Evolutionary conservation across 2,329 filamentous ascomycete genomes (phyloP), one percentile per base, ranked within the genome.

Genomic region (Calonectria henricotiae): DNA sequence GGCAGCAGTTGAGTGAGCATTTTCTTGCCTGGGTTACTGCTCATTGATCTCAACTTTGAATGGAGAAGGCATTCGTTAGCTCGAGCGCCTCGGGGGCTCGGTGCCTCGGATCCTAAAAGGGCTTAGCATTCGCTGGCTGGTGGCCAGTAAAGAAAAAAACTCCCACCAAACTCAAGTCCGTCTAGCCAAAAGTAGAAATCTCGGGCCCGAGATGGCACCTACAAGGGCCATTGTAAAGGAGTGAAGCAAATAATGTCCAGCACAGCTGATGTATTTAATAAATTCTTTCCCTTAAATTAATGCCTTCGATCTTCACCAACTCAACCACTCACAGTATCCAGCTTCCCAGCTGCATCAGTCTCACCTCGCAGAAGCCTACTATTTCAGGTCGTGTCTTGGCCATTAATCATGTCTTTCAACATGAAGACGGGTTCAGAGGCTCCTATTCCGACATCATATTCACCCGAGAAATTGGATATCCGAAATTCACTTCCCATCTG

Each of bases 101-200:
- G 51, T 32, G 32, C 32, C 35, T 58, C 35, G 51, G 51, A 11
- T 25, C 20, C 35, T 4, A 39, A 35, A 58, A 15, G 1, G 20
- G 51, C 25, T 8, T 58, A 58, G 51, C 51, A 32, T 20, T 3
- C 5, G n/a, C 23, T 23, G 15, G 5, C 4, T 9, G n/a, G 9
- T 2, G 4, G 8, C 6, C 13, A 1, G 2, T 2, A 11, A 8
- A 3, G 4, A 17, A 17, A 1, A 5, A 17, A 2, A 4, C 3
- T 2, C 13, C 17, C 3, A 4, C 15, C 9, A 17, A 7, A 2
- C 15, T 25, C n/a, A 39, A 25, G 23, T 23, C 9, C 5, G 20
- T 15, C 51, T 39, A 58, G 39, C 51, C 51, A 4, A 39, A 58
- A 17, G 12, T 39, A n/a, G 32, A 58, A 15, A 25, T 58, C 51